phyloP scores from a whole-genome alignment of 2,329 filamentous ascomycete genomes.

The Dryadomyces quercivorus region DNA sequence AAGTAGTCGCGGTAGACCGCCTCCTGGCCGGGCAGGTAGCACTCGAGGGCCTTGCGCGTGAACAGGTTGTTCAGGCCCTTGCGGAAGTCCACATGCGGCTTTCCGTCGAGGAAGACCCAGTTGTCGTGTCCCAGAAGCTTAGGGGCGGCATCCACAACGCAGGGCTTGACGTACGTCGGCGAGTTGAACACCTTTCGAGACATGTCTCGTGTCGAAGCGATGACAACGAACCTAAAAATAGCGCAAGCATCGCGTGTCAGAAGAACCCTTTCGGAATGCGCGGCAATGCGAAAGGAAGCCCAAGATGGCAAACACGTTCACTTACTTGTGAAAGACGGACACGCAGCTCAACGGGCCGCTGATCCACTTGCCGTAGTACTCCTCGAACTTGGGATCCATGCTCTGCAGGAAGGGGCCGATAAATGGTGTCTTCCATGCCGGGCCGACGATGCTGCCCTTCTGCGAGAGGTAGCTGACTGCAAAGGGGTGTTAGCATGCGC shows the following conservation, averaged over 20 bases:
- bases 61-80: conserved; percentile 94
- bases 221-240: conserved; percentile 72
- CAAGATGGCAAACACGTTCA: conserved; percentile 20
- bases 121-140: conserved; percentile 87
- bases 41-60: conserved; percentile 76
- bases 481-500: conserved; percentile 7
- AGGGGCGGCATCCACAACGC: conserved; percentile 85
- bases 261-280: not conserved
- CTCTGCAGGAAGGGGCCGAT: conserved; percentile 95
- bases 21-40: conserved; percentile 85
- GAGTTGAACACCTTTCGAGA: conserved; percentile 96
- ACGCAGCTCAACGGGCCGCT: conserved; percentile 91
- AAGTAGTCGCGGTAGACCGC: conserved; percentile 86
- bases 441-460: conserved; percentile 67
- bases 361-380: conserved; percentile 86
- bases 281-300: no score
- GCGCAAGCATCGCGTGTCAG: no score
- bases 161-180: conserved; percentile 82
- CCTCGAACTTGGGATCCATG: conserved; percentile 78
- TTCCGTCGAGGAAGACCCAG: conserved; percentile 96
- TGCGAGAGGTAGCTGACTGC: conserved; percentile 62
- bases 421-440: conserved; percentile 66
- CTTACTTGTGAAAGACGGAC: conserved; percentile 95
- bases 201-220: conserved; percentile 89
- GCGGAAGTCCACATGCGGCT: conserved; percentile 89